Evolutionary conservation across 73 alveolate genomes (phyloP).

Genomic region (Paramecium tetraurelia): DNA sequence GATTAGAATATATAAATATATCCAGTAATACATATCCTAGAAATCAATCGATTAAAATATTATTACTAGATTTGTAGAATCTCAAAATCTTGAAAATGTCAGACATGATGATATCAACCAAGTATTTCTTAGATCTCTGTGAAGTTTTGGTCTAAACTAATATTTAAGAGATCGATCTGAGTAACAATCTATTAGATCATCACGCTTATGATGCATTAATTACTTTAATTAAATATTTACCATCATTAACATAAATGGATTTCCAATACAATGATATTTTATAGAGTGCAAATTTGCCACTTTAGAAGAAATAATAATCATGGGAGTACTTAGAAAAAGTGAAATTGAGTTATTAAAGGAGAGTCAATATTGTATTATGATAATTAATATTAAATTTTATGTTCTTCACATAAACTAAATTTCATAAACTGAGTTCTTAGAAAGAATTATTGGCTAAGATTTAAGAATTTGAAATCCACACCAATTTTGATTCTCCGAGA

Average conservation of each 20-base stretch:
- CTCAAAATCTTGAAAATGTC: neutral
- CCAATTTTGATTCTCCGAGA: slow-evolving; percentile 35
- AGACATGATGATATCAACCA: neutral
- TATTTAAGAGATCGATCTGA: neutral
- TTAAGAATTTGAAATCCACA: neutral
- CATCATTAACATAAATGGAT: neutral
- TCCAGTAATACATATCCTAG: neutral
- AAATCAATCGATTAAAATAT: neutral
- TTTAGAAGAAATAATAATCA: neutral
- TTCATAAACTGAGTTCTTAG: slow-evolving; percentile 28
- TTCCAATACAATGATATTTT: neutral
- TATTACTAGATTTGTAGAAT: neutral
- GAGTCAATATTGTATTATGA: neutral
- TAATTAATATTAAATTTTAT: neutral
- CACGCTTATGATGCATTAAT: slow-evolving; percentile 20
- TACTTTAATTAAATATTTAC: neutral
- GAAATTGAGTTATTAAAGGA: neutral
- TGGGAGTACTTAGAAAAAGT: neutral
- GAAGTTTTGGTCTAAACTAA: neutral
- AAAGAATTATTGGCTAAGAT: neutral
- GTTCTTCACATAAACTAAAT: slow-evolving; percentile 37
- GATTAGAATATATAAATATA: neutral
- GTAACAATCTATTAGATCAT: slow-evolving; percentile 14
- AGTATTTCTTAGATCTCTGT: neutral
- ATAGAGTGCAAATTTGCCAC: neutral